phyloP scores from a whole-genome alignment of 2,329 filamentous ascomycete genomes.

The Akanthomyces lecanii region DNA sequence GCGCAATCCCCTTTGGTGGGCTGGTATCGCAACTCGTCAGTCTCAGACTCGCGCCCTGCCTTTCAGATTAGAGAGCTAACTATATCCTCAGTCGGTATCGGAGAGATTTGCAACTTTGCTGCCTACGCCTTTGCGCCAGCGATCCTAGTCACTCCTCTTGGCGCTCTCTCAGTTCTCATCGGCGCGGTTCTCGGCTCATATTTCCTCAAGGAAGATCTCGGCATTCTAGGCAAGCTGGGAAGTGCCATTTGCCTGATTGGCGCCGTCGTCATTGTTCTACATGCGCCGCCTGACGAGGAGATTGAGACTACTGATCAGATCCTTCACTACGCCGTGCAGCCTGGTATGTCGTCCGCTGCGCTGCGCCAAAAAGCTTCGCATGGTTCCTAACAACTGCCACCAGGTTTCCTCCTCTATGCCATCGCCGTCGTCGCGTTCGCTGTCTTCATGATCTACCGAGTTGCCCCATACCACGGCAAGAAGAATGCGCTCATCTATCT shows the following conservation, averaged over 20 bases:
- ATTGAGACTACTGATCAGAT: conserved; percentile 91
- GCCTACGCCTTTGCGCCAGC: conserved; percentile 97
- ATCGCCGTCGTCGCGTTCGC: conserved; percentile 76
- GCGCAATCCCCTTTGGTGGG: conserved; percentile 96
- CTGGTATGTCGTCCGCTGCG: conserved; percentile 55
- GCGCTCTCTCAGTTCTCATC: conserved; percentile 90
- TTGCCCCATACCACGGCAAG: conserved; percentile 85
- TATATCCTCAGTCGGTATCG: conserved; percentile 67
- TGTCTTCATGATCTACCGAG: conserved; percentile 90
- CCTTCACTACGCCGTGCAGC: conserved; percentile 81
- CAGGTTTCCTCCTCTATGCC: conserved; percentile 89
- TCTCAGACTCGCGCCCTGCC: conserved; percentile 6
- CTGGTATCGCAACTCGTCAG: conserved; percentile 82
- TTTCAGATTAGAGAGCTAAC: conserved; percentile 20
- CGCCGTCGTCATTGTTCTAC: conserved; percentile 94
- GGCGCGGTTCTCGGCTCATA: conserved; percentile 93
- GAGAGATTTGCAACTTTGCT: conserved; percentile 95
- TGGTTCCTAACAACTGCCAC: conserved; percentile 19
- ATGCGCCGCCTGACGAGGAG: conserved; percentile 90
- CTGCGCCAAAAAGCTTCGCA: conserved; percentile 5
- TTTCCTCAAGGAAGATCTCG: conserved; percentile 84
- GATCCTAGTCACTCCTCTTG: conserved; percentile 94
- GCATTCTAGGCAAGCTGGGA: conserved; percentile 86
- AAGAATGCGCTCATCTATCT: conserved; percentile 95
- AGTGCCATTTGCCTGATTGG: conserved; percentile 96